phyloP scores from a whole-genome alignment of 768 basidiomycete species.

The Tulasnella sp. region DNA sequence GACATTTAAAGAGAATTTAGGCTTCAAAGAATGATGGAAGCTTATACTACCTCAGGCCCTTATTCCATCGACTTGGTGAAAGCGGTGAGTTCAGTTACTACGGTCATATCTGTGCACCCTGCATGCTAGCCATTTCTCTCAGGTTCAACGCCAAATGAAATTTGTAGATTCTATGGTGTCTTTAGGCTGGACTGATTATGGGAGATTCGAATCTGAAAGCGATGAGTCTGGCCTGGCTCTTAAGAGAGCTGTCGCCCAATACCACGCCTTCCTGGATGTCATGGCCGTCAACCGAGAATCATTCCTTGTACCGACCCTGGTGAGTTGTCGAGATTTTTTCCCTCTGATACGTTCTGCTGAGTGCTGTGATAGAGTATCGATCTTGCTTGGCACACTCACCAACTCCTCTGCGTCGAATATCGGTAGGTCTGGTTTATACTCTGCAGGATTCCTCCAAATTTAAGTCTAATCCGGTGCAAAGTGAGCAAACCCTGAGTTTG shows the following conservation, averaged over 20 bases:
- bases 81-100: constrained; percentile 17
- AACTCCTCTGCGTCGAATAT: constrained; percentile 25
- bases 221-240: neutral
- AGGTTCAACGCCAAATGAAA: constrained; percentile 26
- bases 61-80: constrained; percentile 27
- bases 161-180: constrained; percentile 29
- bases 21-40: constrained; percentile 67
- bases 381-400: constrained; percentile 32
- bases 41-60: constrained; percentile 68
- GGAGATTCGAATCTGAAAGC: constrained; percentile 20
- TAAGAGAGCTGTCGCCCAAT: constrained; percentile 26
- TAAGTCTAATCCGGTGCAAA: neutral
- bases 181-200: constrained; percentile 26
- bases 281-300: constrained; percentile 13
- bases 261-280: constrained; percentile 32
- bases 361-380: constrained; percentile 25
- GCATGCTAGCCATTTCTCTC: neutral
- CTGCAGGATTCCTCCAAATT: too few species aligned
- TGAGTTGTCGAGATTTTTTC: neutral
- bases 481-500: neutral
- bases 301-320: constrained; percentile 32
- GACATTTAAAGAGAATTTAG: constrained; percentile 37
- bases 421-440: neutral
- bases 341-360: neutral
- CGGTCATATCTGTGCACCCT: neutral